Conservation (phyloP, 2,329 filamentous ascomycete genomes). For the Cladophialophora psammophila region DNA sequence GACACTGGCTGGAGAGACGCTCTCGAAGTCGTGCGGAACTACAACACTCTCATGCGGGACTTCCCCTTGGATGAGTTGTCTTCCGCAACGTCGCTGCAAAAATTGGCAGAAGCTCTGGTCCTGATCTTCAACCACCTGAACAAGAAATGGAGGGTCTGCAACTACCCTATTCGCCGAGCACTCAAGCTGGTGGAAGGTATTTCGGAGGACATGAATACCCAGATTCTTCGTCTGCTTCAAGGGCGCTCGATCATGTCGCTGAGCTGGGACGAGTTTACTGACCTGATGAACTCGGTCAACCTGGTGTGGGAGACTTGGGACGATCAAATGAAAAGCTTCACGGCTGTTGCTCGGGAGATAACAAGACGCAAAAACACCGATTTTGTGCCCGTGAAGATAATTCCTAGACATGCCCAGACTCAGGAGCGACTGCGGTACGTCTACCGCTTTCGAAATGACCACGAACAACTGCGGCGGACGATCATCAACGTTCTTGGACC, state of each 20-base stretch:
- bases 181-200: slow-evolving; percentile 96
- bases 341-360: slow-evolving; percentile 93
- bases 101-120: slow-evolving; percentile 85
- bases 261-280: slow-evolving; percentile 87
- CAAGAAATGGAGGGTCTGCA: slow-evolving; percentile 95
- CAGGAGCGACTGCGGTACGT: slow-evolving; percentile 94
- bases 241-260: slow-evolving; percentile 90
- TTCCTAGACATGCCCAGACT: slow-evolving; percentile 82
- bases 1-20: slow-evolving; percentile 97
- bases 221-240: slow-evolving; percentile 83
- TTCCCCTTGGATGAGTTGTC: slow-evolving; percentile 95
- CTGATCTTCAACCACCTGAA: slow-evolving; percentile 95
- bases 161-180: slow-evolving; percentile 90
- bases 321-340: slow-evolving; percentile 95
- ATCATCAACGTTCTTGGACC: slow-evolving; percentile 96
- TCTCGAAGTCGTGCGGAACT: slow-evolving; percentile 95
- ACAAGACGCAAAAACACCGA: slow-evolving; percentile 93
- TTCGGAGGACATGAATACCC: slow-evolving; percentile 86
- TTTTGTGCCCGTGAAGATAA: slow-evolving; percentile 98
- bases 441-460: slow-evolving; percentile 91
- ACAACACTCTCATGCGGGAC: slow-evolving; percentile 98
- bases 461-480: slow-evolving; percentile 95
- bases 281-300: slow-evolving; percentile 81
- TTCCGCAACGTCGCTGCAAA: slow-evolving; percentile 86
- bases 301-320: slow-evolving; percentile 93